These are phyloP conservation scores for Mortierella sp. DNA, from an alignment of 371 early-diverging fungal genomes.

Conservation along the genomic window DNA sequence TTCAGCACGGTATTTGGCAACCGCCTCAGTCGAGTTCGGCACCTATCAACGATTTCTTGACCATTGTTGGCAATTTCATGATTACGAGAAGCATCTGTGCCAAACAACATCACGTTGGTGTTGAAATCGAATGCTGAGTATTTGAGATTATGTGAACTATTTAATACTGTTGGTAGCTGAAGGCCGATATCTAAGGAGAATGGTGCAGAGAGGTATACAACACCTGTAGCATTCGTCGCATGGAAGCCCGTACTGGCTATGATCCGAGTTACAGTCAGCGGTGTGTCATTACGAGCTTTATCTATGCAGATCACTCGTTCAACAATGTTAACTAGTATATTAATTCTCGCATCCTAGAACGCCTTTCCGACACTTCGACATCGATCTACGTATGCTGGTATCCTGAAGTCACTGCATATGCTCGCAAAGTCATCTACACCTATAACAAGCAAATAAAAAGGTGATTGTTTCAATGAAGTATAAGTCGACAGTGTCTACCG, in stretches of 20 bases:
- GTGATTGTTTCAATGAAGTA: neutral
- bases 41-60: constrained; percentile 59
- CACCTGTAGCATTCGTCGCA: constrained; percentile 7
- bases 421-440: constrained; percentile 34
- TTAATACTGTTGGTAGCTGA: neutral
- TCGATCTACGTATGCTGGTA: constrained; percentile 24
- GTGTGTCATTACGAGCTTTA: constrained; percentile 17
- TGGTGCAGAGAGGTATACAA: constrained; percentile 36
- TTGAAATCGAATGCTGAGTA: constrained; percentile 33
- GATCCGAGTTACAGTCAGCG: neutral
- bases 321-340: constrained; percentile 4
- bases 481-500: neutral
- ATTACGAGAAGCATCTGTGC: constrained; percentile 4
- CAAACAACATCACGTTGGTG: constrained; percentile 12
- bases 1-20: constrained; percentile 9
- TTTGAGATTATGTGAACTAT: constrained; percentile 14
- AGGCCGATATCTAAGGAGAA: constrained; percentile 6
- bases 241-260: constrained; percentile 1
- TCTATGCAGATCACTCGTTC: constrained; percentile 10
- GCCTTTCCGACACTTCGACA: constrained; percentile 23
- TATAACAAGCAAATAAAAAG: constrained; percentile 2
- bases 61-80: constrained; percentile 60
- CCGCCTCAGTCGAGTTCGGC: constrained; percentile 35
- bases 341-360: constrained; percentile 8
- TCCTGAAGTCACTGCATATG: constrained; percentile 3